Conservation (phyloP, 2,329 filamentous ascomycete genomes). For the Epicoccum sorghinum region DNA sequence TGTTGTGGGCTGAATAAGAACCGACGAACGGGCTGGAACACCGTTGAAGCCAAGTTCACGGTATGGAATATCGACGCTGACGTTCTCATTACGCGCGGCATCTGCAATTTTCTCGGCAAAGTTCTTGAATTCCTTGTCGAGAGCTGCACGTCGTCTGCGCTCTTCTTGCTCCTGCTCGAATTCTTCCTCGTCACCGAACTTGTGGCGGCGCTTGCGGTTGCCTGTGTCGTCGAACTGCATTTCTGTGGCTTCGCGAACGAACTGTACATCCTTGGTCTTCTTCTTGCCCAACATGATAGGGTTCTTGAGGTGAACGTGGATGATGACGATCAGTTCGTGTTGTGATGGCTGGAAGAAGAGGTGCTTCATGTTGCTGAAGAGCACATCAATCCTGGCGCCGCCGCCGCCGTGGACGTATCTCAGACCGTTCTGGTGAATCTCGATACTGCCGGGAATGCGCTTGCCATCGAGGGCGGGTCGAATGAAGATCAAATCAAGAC, state of each 20-base stretch:
- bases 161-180: slow-evolving; percentile 99
- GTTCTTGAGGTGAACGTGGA: slow-evolving; percentile 96
- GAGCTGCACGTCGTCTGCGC: slow-evolving; percentile 83
- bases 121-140: slow-evolving; percentile 93
- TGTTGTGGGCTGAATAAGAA: slow-evolving; percentile 93
- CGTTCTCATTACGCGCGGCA: slow-evolving; percentile 85
- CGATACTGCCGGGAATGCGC: slow-evolving; percentile 91
- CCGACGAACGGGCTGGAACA: slow-evolving; percentile 93
- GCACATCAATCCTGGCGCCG: slow-evolving; percentile 84
- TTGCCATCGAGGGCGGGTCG: slow-evolving; percentile 96
- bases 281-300: slow-evolving; percentile 98
- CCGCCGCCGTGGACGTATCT: slow-evolving; percentile 82
- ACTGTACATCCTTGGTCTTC: slow-evolving; percentile 98
- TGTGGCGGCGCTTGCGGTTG: slow-evolving; percentile 95
- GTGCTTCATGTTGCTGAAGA: slow-evolving; percentile 98
- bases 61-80: slow-evolving; percentile 96
- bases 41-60: slow-evolving; percentile 96
- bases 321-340: slow-evolving; percentile 95
- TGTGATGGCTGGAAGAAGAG: slow-evolving; percentile 98
- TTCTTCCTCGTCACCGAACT: slow-evolving; percentile 97
- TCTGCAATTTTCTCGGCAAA: slow-evolving; percentile 98
- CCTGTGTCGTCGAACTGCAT: slow-evolving; percentile 99
- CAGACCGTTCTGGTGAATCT: slow-evolving; percentile 99
- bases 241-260: slow-evolving; percentile 96
- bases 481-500: slow-evolving; percentile 93